Conservation (phyloP, 305 asterid species). For the Stenogyne calaminthoides region DNA sequence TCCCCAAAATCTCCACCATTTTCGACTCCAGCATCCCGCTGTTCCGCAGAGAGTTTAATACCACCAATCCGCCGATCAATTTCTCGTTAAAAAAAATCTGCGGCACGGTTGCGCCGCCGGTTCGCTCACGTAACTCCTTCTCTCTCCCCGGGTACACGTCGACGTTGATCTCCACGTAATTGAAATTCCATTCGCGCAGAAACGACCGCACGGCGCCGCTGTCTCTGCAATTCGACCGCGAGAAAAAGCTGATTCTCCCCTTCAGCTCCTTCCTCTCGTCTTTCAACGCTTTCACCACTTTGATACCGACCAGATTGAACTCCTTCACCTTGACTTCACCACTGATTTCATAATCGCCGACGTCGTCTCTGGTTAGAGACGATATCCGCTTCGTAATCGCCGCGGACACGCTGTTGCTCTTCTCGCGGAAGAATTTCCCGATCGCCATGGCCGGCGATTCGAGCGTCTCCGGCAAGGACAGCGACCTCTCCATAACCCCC, state of each 20-base stretch:
- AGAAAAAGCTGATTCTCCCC: slow-evolving; percentile 81
- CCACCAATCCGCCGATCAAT: slow-evolving; percentile 81
- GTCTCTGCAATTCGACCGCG: slow-evolving; percentile 86
- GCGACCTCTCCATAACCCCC: slow-evolving; percentile 49
- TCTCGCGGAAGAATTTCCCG: slow-evolving; percentile 75
- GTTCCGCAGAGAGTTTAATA: slow-evolving; percentile 76
- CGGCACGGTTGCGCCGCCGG: slow-evolving; percentile 69
- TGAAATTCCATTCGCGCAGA: slow-evolving; percentile 50
- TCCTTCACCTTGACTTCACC: slow-evolving; percentile 49
- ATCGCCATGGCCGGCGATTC: slow-evolving; percentile 64
- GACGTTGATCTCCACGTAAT: slow-evolving; percentile 76
- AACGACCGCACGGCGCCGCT: slow-evolving; percentile 76
- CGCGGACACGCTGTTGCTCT: slow-evolving; percentile 69
- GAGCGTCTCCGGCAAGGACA: slow-evolving; percentile 59
- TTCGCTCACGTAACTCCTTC: slow-evolving; percentile 65
- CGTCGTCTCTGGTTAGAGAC: slow-evolving; percentile 41
- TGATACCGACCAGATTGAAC: slow-evolving; percentile 62
- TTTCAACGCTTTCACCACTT: slow-evolving; percentile 55
- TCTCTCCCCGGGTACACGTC: slow-evolving; percentile 77
- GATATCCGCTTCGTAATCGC: slow-evolving; percentile 73
- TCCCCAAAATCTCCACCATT: slow-evolving; percentile 67
- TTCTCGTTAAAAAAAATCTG: slow-evolving; percentile 86
- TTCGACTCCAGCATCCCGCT: slow-evolving; percentile 74
- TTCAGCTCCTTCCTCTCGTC: slow-evolving; percentile 42
- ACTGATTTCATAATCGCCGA: not conserved